Evolutionary conservation across 139 green algal genomes (phyloP).

Genomic region (Monoraphidium neglectum): DNA sequence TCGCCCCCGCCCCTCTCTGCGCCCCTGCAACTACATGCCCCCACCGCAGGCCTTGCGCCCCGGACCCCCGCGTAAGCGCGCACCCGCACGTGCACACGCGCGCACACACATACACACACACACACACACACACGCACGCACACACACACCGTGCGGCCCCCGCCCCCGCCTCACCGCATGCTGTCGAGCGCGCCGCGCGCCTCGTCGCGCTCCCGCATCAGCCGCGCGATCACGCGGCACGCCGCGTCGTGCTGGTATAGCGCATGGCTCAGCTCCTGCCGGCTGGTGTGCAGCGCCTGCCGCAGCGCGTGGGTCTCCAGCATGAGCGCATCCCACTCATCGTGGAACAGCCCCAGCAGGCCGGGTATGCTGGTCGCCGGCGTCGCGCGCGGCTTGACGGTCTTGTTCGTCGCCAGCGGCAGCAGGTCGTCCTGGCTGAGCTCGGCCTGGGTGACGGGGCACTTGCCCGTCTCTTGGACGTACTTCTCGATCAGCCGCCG

Average conservation of each 20-base stretch:
- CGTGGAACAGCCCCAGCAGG: slow-evolving; percentile 91
- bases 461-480: slow-evolving; percentile 82
- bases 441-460: slow-evolving; percentile 80
- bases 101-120: no score
- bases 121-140: no score
- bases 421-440: slow-evolving; percentile 86
- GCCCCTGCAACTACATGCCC: no score
- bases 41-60: no score
- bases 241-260: slow-evolving; percentile 98
- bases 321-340: slow-evolving; percentile 97
- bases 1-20: no score
- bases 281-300: slow-evolving; percentile 68
- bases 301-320: slow-evolving; percentile 86
- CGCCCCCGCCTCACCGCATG: slow-evolving; percentile 15
- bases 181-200: slow-evolving; percentile 49
- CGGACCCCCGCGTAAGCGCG: no score
- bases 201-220: slow-evolving; percentile 85
- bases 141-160: no score
- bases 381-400: slow-evolving; percentile 80
- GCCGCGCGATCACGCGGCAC: slow-evolving; percentile 84
- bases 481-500: slow-evolving; percentile 86
- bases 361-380: slow-evolving; percentile 91
- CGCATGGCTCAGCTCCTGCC: slow-evolving; percentile 89
- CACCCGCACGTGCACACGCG: no score
- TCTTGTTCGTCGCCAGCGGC: slow-evolving; percentile 60